These are phyloP conservation scores for Dipodascus albidus DNA, from an alignment of 805 yeast species.

Conservation along the genomic window DNA sequence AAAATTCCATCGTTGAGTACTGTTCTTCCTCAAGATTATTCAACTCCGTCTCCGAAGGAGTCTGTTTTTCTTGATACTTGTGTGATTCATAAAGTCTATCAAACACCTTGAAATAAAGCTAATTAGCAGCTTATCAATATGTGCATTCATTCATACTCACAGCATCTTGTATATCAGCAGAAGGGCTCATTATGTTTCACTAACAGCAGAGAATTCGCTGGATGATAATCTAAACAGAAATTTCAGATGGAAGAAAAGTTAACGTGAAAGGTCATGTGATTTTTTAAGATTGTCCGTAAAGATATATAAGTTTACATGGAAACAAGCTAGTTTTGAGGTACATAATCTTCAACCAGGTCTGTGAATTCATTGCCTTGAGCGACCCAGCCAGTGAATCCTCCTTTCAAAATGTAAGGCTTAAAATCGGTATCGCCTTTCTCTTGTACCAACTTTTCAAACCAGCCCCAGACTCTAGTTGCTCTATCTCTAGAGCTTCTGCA, in stretches of 20 bases:
- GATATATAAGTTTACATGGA: neutral
- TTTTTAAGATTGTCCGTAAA: neutral
- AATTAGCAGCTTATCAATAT: no score
- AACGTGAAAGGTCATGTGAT: neutral
- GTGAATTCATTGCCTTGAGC: slow-evolving; percentile 15
- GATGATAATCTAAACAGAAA: neutral
- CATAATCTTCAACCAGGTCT: slow-evolving; percentile 16
- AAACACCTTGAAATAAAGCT: slow-evolving; percentile 10
- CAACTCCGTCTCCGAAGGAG: slow-evolving; percentile 1
- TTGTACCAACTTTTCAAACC: slow-evolving; percentile 13
- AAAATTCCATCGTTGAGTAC: slow-evolving; percentile 9
- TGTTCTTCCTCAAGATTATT: slow-evolving; percentile 7
- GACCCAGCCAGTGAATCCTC: slow-evolving; percentile 18
- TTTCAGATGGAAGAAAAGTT: neutral
- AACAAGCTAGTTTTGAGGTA: slow-evolving; percentile 7
- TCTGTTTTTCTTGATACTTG: slow-evolving; percentile 4
- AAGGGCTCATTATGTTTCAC: neutral
- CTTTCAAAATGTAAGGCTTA: slow-evolving; percentile 12
- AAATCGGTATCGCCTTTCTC: slow-evolving; percentile 10
- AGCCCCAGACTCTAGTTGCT: slow-evolving; percentile 15
- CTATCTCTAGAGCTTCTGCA: slow-evolving; percentile 16
- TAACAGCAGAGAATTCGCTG: neutral
- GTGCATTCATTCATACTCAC: neutral
- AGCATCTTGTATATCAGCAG: neutral
- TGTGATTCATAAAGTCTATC: slow-evolving; percentile 12